These are phyloP conservation scores for Entoloma clypeatum DNA, from an alignment of 1,284 basidiomycete genomes.

Conservation along the genomic window DNA sequence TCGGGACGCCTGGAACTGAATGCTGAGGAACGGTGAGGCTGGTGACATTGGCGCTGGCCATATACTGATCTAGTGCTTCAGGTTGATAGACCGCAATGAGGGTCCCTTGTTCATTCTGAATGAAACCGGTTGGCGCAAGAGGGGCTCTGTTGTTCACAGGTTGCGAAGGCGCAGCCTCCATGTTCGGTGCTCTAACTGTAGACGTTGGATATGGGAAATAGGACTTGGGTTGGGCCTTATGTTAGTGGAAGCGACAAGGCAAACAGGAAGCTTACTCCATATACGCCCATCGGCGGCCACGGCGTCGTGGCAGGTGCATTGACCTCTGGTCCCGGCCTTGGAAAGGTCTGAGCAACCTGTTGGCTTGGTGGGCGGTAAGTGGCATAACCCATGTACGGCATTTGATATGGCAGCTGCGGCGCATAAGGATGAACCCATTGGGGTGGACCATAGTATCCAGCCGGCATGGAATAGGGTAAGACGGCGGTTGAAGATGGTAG, in stretches of 20 bases:
- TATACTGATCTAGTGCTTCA: conserved; percentile 53
- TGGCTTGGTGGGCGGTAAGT: conserved; percentile 37
- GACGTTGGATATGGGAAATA: conserved; percentile 45
- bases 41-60: conserved; percentile 28
- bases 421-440: conserved; percentile 55
- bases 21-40: conserved; percentile 17
- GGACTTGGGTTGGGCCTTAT: conserved; percentile 30
- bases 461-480: conserved; percentile 37
- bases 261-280: conserved; percentile 37
- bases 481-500: conserved; percentile 28
- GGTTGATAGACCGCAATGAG: conserved; percentile 68
- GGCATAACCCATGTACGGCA: conserved; percentile 49
- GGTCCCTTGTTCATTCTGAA: conserved; percentile 67
- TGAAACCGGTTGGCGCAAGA: conserved; percentile 62
- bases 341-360: conserved; percentile 26
- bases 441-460: conserved; percentile 44
- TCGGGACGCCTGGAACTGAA: conserved; percentile 16
- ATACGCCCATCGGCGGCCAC: conserved; percentile 39
- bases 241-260: conserved; percentile 2
- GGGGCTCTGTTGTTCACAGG: conserved; percentile 46
- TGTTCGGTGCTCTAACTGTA: conserved; percentile 28
- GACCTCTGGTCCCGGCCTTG: conserved; percentile 36
- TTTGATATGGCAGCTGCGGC: conserved; percentile 47
- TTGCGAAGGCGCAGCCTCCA: conserved; percentile 28
- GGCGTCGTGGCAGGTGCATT: conserved; percentile 28